These are phyloP conservation scores for Aspergillus brunneoviolaceus DNA, from an alignment of 2,329 filamentous ascomycete species.

Conservation along the genomic window DNA sequence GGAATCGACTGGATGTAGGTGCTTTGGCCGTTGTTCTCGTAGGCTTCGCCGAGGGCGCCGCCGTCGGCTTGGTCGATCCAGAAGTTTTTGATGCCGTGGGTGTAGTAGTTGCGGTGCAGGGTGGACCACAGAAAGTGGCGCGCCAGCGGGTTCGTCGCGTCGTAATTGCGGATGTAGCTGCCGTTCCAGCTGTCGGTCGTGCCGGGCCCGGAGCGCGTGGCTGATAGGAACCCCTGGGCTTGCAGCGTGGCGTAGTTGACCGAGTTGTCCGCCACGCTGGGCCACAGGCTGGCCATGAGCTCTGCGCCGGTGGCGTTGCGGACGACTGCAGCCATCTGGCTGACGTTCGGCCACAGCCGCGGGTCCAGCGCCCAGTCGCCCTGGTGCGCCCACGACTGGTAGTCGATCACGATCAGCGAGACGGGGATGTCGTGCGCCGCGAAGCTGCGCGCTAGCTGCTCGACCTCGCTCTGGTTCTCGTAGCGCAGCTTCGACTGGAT, in stretches of 20 bases:
- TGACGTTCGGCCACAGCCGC: slow-evolving; percentile 62
- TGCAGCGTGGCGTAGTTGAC: slow-evolving; percentile 62
- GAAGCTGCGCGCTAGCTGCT: slow-evolving; percentile 58
- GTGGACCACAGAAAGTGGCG: slow-evolving; percentile 59
- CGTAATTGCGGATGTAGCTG: slow-evolving; percentile 59
- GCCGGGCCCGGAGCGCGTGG: slow-evolving; percentile 56
- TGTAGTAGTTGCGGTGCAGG: slow-evolving; percentile 58
- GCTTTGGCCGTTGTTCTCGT: slow-evolving; percentile 53
- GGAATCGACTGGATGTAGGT: slow-evolving; percentile 39
- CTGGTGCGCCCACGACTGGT: slow-evolving; percentile 63
- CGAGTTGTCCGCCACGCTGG: slow-evolving; percentile 57
- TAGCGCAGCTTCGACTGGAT: slow-evolving; percentile 67
- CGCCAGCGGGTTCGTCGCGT: slow-evolving; percentile 58
- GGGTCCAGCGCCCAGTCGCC: slow-evolving; percentile 66
- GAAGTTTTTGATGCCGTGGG: slow-evolving; percentile 60
- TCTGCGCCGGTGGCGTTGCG: slow-evolving; percentile 55
- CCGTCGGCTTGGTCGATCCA: slow-evolving; percentile 67
- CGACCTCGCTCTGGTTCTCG: slow-evolving; percentile 61
- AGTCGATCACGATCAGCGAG: slow-evolving; percentile 63
- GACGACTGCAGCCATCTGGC: slow-evolving; percentile 60
- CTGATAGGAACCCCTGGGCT: slow-evolving; percentile 57
- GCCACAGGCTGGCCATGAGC: slow-evolving; percentile 67
- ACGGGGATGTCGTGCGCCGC: slow-evolving; percentile 55
- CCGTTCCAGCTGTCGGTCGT: slow-evolving; percentile 58
- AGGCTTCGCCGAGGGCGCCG: slow-evolving; percentile 34